A percentile compares a stretch with the other conserved stretches of the same genome.
Evolutionary conservation across 1,284 basidiomycete genomes (phyloP).

Genomic region (Tilletiaria anomala): DNA sequence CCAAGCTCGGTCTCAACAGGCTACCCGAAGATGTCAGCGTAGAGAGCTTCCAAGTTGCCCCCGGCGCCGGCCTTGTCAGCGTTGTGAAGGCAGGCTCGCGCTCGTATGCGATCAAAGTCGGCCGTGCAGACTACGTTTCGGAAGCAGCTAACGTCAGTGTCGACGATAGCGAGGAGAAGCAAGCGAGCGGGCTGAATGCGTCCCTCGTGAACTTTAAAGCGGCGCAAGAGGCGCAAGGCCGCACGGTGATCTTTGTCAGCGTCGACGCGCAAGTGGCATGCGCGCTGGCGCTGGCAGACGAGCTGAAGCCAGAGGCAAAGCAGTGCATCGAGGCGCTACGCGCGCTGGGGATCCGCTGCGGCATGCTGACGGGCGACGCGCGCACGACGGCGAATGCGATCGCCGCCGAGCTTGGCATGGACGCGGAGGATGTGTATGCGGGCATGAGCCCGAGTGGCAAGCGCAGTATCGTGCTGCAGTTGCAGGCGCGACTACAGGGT

Average conservation of each 20-base stretch:
- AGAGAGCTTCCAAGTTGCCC: no score
- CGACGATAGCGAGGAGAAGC: no score
- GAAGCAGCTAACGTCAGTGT: no score
- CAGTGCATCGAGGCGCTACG: slow-evolving; percentile 17
- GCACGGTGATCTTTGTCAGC: slow-evolving; percentile 27
- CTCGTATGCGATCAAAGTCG: no score
- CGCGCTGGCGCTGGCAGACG: slow-evolving; percentile 27
- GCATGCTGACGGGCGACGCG: slow-evolving; percentile 35
- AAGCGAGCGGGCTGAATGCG: no score
- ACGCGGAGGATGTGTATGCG: slow-evolving; percentile 24
- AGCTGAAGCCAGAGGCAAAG: slow-evolving; percentile 30
- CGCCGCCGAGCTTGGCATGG: slow-evolving; percentile 22
- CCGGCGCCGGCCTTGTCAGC: no score
- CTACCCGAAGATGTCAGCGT: no score
- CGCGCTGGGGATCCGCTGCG: slow-evolving; percentile 27
- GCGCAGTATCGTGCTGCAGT: slow-evolving; percentile 12
- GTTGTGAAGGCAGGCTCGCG: no score
- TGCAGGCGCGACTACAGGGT: slow-evolving; percentile 1
- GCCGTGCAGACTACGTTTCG: no score
- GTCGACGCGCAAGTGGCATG: slow-evolving; percentile 17
- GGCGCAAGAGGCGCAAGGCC: slow-evolving; percentile 19
- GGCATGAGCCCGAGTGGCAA: slow-evolving; percentile 36
- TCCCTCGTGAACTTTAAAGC: slow-evolving; percentile 1
- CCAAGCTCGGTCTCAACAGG: no score
- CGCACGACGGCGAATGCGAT: slow-evolving; percentile 25